Evolutionary conservation across 768 basidiomycete genomes (phyloP).

Genomic region (Amanita brunnescens): DNA sequence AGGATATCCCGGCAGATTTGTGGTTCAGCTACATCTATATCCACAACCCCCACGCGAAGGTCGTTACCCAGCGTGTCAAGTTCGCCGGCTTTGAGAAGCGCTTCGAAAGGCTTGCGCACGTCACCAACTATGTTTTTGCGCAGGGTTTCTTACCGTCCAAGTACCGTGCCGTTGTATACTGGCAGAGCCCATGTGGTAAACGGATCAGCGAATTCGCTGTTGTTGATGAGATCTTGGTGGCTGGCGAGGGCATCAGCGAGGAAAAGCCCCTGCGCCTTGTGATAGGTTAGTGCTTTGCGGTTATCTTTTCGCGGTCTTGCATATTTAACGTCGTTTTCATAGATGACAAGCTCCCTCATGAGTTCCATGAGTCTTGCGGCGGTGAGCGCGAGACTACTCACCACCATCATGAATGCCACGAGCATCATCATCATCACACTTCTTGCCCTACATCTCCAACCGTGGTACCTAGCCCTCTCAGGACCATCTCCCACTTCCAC

Average conservation of each 20-base stretch:
- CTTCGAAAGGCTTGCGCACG: constrained; percentile 33
- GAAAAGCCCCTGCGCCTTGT: constrained; percentile 27
- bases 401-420: neutral
- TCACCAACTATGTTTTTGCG: constrained; percentile 39
- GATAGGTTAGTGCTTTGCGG: constrained; percentile 20
- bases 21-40: constrained; percentile 39
- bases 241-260: constrained; percentile 26
- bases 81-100: constrained; percentile 22
- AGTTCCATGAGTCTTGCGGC: neutral
- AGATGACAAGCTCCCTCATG: constrained; percentile 1
- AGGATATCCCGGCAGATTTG: constrained; percentile 29
- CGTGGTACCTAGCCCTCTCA: neutral
- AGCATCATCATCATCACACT: neutral
- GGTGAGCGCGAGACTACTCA: neutral
- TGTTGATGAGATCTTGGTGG: constrained; percentile 19
- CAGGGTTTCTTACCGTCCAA: constrained; percentile 29
- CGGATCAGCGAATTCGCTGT: constrained; percentile 18
- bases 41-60: constrained; percentile 21
- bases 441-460: neutral
- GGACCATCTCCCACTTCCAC: neutral
- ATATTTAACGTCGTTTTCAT: neutral
- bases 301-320: constrained; percentile 13
- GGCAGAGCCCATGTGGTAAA: constrained; percentile 30
- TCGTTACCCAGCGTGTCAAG: constrained; percentile 35
- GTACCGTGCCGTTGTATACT: constrained; percentile 29